phyloP scores from a whole-genome alignment of 345 rosid species.

The Eucalyptus regnans region DNA sequence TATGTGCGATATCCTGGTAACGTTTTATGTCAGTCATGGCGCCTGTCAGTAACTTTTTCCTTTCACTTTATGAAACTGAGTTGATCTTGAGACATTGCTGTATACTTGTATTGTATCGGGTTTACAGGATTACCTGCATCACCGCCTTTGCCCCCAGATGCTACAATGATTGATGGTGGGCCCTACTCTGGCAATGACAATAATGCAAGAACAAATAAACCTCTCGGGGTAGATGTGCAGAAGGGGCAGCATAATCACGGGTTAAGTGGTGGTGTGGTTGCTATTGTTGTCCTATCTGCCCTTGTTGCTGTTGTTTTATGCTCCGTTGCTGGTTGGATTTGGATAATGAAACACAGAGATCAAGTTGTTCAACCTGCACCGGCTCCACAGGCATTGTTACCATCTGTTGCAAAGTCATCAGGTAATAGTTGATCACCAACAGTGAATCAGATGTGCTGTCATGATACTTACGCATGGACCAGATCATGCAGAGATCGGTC shows the following conservation, averaged over 20 bases:
- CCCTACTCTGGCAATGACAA: constrained; percentile 49
- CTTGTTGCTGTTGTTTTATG: constrained; percentile 46
- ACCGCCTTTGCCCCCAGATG: constrained; percentile 59
- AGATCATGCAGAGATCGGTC: not conserved
- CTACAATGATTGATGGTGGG: constrained; percentile 41
- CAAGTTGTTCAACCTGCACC: constrained; percentile 16
- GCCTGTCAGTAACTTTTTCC: not conserved
- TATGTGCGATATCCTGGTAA: constrained; percentile 82
- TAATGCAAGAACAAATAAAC: constrained; percentile 54
- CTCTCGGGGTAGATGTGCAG: constrained; percentile 74
- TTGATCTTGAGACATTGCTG: not conserved
- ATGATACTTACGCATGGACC: not conserved
- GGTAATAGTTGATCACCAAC: constrained; percentile 16
- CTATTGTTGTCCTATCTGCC: constrained; percentile 59
- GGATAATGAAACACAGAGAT: constrained; percentile 34
- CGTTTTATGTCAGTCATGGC: not conserved
- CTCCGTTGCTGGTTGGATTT: constrained; percentile 50
- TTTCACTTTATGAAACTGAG: not conserved
- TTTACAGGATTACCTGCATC: constrained; percentile 77
- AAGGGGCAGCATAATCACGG: constrained; percentile 33
- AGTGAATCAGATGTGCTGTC: not conserved
- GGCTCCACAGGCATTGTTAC: constrained; percentile 26
- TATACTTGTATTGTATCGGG: not conserved
- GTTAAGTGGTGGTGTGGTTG: constrained; percentile 48
- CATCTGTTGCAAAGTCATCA: constrained; percentile 58